Conservation (phyloP, 495 filamentous ascomycete genomes). For the Trichoderma gamsii region DNA sequence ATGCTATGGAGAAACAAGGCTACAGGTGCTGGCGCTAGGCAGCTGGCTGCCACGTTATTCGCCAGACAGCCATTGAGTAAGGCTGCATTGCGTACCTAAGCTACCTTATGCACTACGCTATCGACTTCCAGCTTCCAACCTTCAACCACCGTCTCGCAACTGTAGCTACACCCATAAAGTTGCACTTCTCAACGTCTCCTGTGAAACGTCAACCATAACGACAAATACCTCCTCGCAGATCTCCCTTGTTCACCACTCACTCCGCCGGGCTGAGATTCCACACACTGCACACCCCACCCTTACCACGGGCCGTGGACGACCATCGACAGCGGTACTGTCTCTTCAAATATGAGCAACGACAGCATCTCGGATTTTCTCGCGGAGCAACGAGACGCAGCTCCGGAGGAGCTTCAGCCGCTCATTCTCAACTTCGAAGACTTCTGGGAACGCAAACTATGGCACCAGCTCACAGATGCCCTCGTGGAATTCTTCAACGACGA, state of each 20-base stretch:
- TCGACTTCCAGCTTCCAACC: background rate
- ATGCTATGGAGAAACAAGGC: background rate
- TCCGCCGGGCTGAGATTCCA: background rate
- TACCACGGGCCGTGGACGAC: background rate
- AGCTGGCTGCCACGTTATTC: conserved; percentile 9
- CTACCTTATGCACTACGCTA: background rate
- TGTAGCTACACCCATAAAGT: background rate
- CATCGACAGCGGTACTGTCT: background rate
- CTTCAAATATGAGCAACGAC: conserved; percentile 62
- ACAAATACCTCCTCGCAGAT: background rate
- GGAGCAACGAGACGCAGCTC: conserved; percentile 78
- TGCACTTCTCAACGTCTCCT: background rate
- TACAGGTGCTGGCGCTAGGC: background rate
- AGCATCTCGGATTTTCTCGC: conserved; percentile 87
- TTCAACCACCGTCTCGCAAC: background rate
- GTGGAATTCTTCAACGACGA: conserved; percentile 82
- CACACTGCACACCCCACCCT: background rate
- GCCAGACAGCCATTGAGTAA: background rate
- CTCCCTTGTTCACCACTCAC: background rate
- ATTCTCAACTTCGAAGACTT: conserved; percentile 93
- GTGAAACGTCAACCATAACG: background rate
- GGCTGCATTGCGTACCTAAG: background rate
- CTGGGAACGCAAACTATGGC: conserved; percentile 99
- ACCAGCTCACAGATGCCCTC: conserved; percentile 88
- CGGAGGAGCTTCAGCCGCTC: conserved; percentile 76